Percentiles rank a stretch among this genome's conserved stretches.
Conservation (phyloP, 805 yeast species). For the Lachancea thermotolerans region DNA sequence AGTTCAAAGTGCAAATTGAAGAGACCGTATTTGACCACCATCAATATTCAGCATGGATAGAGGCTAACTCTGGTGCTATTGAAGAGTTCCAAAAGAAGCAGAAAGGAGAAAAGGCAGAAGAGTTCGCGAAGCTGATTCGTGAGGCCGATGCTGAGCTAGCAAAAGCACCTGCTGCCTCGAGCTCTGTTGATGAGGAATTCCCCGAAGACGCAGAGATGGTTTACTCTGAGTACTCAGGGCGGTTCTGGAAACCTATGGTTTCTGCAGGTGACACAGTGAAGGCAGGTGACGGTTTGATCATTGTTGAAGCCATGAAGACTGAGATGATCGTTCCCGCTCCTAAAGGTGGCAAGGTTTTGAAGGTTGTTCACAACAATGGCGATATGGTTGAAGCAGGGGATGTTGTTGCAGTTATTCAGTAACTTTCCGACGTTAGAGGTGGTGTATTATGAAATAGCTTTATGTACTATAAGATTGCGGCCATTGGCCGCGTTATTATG, state of each 20-base stretch:
- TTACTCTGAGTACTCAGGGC: slow-evolving; percentile 92
- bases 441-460: too few species aligned
- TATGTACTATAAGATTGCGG: too few species aligned
- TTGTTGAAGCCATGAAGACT: slow-evolving; percentile 97
- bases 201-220: slow-evolving; percentile 77
- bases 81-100: slow-evolving; percentile 59
- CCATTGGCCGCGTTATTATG: background rate
- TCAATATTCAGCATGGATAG: slow-evolving; percentile 72
- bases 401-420: slow-evolving; percentile 74
- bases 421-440: background rate
- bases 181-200: slow-evolving; percentile 45
- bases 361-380: slow-evolving; percentile 75
- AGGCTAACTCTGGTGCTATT: slow-evolving; percentile 65
- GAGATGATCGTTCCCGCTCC: slow-evolving; percentile 87
- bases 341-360: slow-evolving; percentile 60
- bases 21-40: slow-evolving; percentile 79
- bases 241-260: slow-evolving; percentile 91
- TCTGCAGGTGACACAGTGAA: slow-evolving; percentile 68
- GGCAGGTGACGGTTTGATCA: slow-evolving; percentile 72
- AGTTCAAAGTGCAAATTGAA: slow-evolving; percentile 64
- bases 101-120: slow-evolving; percentile 76
- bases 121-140: slow-evolving; percentile 78
- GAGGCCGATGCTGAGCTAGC: slow-evolving; percentile 69
- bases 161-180: slow-evolving; percentile 41
- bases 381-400: slow-evolving; percentile 98